Evolutionary conservation across 768 basidiomycete species (phyloP), one percentile per base, ranked within the genome.

Genomic region (Panellus pusillus): DNA sequence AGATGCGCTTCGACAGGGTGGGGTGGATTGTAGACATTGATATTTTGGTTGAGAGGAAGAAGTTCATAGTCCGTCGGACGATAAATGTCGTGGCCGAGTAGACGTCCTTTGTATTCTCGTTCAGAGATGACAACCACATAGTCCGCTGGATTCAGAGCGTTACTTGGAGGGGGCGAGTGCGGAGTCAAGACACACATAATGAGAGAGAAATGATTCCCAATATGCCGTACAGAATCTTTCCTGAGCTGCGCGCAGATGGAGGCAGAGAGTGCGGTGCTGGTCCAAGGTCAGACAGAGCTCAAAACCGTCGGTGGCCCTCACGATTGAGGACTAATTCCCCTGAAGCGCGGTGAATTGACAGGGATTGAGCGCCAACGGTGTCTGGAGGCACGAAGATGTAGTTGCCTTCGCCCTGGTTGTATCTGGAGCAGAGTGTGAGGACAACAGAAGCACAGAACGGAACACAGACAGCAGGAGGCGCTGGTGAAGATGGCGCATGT

Each of bases 1-100:
- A 98, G 76, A 66, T 95, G 91, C 12, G 84, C 80, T 74, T 99
- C 97, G 19, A 93, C 87, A 3, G 89, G 87, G 68, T 93, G 88
- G 6, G 89, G 84, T 44, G 87, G 82, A 62, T 80, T 79, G 43
- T 82, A 76, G 5, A 81, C 78, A 24, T 87, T 82, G 40, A 91
- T 73, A 50, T 83, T 78, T 18, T 86, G 82, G 54, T 88, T 84
- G 43, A 98, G 73, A 5, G 97, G 94, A 41, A 97, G 85, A 47
- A 98, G 85, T 53, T 93, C 88, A 69, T 92, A 98, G 65, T 93
- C 90, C 18, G 89, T 87, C 12, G 93, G 93, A 44, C 85, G 84
- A 73, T 91, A 98, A 63, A 99, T 77, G 56, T 95, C 86, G 58
- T 96, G 84, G 4, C 87, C 83, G 74, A 93, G 83, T 54, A 98